These are phyloP conservation scores for Coemansia sp. DNA, from an alignment of 192 early-diverging fungal genomes.

Conservation along the genomic window DNA sequence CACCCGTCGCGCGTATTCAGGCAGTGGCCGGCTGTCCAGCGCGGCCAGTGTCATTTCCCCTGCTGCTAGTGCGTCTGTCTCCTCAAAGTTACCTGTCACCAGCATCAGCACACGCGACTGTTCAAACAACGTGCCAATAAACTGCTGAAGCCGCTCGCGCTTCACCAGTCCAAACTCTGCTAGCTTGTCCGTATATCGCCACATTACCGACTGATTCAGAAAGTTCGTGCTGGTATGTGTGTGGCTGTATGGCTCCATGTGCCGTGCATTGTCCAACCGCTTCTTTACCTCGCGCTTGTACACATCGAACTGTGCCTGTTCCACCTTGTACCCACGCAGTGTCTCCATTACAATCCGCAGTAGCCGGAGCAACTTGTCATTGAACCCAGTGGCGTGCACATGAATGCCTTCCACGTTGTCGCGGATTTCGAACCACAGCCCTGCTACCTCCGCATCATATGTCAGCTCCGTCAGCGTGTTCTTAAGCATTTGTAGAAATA, in stretches of 20 bases:
- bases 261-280: slow-evolving; percentile 73
- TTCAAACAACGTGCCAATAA: slow-evolving; percentile 72
- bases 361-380: slow-evolving; percentile 77
- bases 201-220: slow-evolving; percentile 76
- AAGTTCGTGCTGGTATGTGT: slow-evolving; percentile 73
- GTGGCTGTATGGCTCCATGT: slow-evolving; percentile 78
- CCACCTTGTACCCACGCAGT: slow-evolving; percentile 64
- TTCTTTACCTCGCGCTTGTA: slow-evolving; percentile 77
- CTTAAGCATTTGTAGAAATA: slow-evolving; percentile 77
- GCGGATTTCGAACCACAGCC: slow-evolving; percentile 73
- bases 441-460: slow-evolving; percentile 89
- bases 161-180: slow-evolving; percentile 68
- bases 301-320: slow-evolving; percentile 71
- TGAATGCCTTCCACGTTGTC: slow-evolving; percentile 69
- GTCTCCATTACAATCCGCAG: slow-evolving; percentile 68
- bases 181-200: slow-evolving; percentile 77
- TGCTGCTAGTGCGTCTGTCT: slow-evolving; percentile 65
- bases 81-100: slow-evolving; percentile 83
- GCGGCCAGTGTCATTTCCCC: slow-evolving; percentile 59
- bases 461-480: slow-evolving; percentile 84
- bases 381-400: slow-evolving; percentile 78
- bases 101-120: slow-evolving; percentile 74
- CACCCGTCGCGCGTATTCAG: slow-evolving; percentile 45
- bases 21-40: slow-evolving; percentile 62
- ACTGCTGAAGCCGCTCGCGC: slow-evolving; percentile 68